Evolutionary conservation across 2,329 filamentous ascomycete species (phyloP), one percentile per base, ranked within the genome.

Genomic region (Hirsutella thompsonii): DNA sequence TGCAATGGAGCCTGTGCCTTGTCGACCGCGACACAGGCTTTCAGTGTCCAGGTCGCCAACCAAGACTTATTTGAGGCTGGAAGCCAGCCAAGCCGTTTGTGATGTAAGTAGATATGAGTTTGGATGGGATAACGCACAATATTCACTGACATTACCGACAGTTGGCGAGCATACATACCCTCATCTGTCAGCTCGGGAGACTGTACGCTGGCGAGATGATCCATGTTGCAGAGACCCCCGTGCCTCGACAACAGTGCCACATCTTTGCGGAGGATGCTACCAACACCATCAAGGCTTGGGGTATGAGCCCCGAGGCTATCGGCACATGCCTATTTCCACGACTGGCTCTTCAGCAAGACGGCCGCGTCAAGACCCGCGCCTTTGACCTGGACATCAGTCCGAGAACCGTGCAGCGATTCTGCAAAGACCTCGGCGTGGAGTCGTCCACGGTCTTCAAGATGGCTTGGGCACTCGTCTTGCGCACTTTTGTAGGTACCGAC

Each of bases 61-160:
- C 4, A 65, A 60, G 46, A 68, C 68, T 1, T 56, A 69, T 18
- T 48, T 74, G 30, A 69, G 70, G 50, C 45, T 74, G 4, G 70
- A 74, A 46, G 60, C 64, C 13, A 73, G 67, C 46, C 68, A 69
- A 42, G 68, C 68, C 1, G 54, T 74, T 16, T 73, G 69, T 42
- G 70, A 74, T 52, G 63, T 55, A 39, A 50, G 55, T 47, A 8
- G 5, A 8, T 14, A 14, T 5, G 5, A 8, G 13, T 32, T 5
- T 32, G 5, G 8, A 13, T 14, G n/a, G 8, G 5, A 13, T 14
- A 14, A 5, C 6, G 10, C 30, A 14, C 5, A 5, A 8, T 16
- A 5, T 14, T 5, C 5, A 14, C 10, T 32, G 9, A 19, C n/a
- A 8, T 4, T 11, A 20, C 14, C 1, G 8, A 20, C 18, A 55